Evolutionary conservation across 2,329 filamentous ascomycete species (phyloP), one percentile per base, ranked within the genome.

Genomic region (Hypoxylon sp.): DNA sequence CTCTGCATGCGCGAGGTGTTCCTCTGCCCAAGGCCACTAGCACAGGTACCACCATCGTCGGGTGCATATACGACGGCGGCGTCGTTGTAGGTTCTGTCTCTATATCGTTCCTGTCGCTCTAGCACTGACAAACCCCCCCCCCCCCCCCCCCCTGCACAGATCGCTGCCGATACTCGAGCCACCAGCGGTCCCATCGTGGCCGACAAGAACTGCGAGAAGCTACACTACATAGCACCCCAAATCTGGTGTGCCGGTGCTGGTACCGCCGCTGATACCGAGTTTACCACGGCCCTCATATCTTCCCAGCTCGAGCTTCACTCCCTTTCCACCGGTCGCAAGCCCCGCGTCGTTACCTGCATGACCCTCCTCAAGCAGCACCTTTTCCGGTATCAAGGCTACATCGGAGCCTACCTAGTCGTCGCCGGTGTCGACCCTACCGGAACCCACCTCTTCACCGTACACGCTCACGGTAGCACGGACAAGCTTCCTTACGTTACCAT

Each of bases 191-290:
- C 95, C 67, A 99, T 99, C 78, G 95, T 99, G 69, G 96, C 96
- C 78, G 95, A 99, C 86, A 99, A 99, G 91, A 99, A 99, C 85
- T 98, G 95, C 83, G 94, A 99, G 81, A 99, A 99, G 83, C 88
- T 99, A 65, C 95, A 99, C 82, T 99, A 96, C 83, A 99, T 99
- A 77, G 85, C 95, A 38, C 94, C 95, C 58, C 92, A 97, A 78
- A 99, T 99, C 79, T 99, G 95, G 95, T 99, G 95, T 79, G 95
- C 95, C 8, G 95, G 95, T 69, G 96, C 95, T 68, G 95, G 96
- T 77, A 99, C 95, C 48, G 95, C 95, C 62, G 95, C 95, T 71
- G 95, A 99, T 78, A 98, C 94, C 67, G 95, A 99, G 81, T 99
- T 99, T 83, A 99, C 95, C 69, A 99, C 95, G 58, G 90, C 94